Base-by-base conservation (phyloP, 306 rosid genomes). In the Argentina anserina region DNA sequence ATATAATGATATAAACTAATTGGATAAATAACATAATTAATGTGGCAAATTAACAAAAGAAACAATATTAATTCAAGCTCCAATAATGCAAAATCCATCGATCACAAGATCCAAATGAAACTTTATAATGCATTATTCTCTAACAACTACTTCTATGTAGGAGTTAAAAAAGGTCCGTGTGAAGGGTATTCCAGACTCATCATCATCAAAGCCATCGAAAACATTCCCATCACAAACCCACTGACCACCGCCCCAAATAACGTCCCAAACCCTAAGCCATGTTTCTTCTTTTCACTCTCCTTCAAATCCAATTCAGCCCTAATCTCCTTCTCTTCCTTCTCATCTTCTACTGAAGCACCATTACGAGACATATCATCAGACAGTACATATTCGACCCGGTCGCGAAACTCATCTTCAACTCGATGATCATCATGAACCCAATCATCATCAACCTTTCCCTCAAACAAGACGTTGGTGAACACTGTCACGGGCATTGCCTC, bases 201-300 rank as follows among this genome's bases (percentile, higher is more conserved):
- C 78, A 75, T 52, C 78, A 84, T 69, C 64, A 76, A 77, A 1
- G 75, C 77, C 85, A 83, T 81, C 28, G 87, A 67, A 63, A 69
- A 45, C 79, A 86, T 64, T 37, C 69, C 49, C 5, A 47, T 40
- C 37, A 56, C 9, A 18, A 45, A 13, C 67, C 74, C 55, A 67
- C 70, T 61, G 10, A 25, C 33, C 37, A 7, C 36, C 42, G 70
- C n/a, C 58, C 77, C 10, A 18, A 66, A n/a, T 39, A 42, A 21
- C 42, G 13, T 60, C 41, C 69, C 23, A 13, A 21, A n/a, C 8
- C 41, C 69, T 62, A 34, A 34, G 3, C 67, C 67, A 0, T 9
- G 28, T 21, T 10, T 5, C 26, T 15, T 8, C 63, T 39, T 23
- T 6, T 47, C 49, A 31, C 10, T 15, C 18, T 9, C 37, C 21